Percentiles rank a stretch among this genome's conserved stretches.
Evolutionary conservation across 257 asterid species (phyloP).

Genomic region (Solanum infundibuliforme): DNA sequence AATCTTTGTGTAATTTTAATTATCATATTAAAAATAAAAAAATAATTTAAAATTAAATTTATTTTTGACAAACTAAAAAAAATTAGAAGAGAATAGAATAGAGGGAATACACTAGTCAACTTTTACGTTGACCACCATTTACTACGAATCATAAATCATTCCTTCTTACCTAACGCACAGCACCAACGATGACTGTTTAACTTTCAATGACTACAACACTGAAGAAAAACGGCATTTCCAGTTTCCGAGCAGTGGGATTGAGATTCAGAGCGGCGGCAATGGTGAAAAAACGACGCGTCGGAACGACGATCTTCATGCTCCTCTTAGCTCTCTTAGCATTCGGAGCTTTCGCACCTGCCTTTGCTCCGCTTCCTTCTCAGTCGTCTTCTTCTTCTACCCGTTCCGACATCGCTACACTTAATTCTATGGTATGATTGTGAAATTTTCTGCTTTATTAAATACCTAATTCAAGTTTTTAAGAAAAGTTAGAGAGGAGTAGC

Average conservation of each 20-base stretch:
- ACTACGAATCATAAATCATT: neutral
- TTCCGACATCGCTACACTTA: neutral
- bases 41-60: too few species aligned
- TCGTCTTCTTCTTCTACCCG: constrained; percentile 7
- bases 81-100: neutral
- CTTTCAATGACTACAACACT: neutral
- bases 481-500: neutral
- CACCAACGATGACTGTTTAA: neutral
- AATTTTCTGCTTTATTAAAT: neutral
- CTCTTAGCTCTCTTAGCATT: constrained; percentile 29
- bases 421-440: neutral
- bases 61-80: neutral
- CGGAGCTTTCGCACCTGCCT: constrained; percentile 27
- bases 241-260: neutral
- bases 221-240: neutral
- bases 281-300: constrained; percentile 23
- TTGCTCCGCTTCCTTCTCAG: constrained; percentile 54
- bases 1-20: too few species aligned
- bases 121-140: neutral
- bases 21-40: neutral
- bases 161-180: neutral
- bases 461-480: neutral
- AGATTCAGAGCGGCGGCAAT: neutral
- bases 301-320: constrained; percentile 18
- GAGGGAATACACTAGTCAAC: neutral